These are phyloP conservation scores for Podaxis sp. DNA, from an alignment of 768 basidiomycete species.

Conservation along the genomic window DNA sequence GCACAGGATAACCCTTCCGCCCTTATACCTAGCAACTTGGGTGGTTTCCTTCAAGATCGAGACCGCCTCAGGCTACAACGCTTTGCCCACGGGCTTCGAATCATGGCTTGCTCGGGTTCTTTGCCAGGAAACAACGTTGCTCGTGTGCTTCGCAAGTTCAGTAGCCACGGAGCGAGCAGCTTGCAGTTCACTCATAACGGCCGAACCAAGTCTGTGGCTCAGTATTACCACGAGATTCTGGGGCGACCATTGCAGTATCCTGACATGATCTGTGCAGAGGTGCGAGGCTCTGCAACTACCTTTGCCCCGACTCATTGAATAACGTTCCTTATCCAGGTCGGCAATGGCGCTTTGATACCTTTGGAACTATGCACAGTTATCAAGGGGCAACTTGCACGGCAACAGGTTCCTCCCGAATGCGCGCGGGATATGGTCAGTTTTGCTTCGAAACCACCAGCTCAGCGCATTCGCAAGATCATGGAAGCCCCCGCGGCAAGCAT, in stretches of 20 bases:
- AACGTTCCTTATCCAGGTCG: conserved; percentile 43
- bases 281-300: conserved; percentile 20
- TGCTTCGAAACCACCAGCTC: conserved; percentile 59
- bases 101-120: conserved; percentile 7
- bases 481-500: conserved; percentile 47
- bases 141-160: conserved; percentile 59
- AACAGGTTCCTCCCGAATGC: conserved; percentile 66
- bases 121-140: neutral
- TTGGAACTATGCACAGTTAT: conserved; percentile 66
- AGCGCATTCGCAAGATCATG: conserved; percentile 53
- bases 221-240: conserved; percentile 22
- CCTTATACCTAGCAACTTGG: conserved; percentile 25
- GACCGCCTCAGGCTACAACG: conserved; percentile 31
- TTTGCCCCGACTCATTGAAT: neutral
- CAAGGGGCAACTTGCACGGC: conserved; percentile 66
- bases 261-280: conserved; percentile 56
- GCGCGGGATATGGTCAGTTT: conserved; percentile 63
- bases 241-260: conserved; percentile 44
- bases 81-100: conserved; percentile 34
- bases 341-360: conserved; percentile 61
- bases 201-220: conserved; percentile 42
- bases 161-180: conserved; percentile 44
- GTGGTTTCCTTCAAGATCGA: conserved; percentile 54
- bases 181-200: conserved; percentile 52
- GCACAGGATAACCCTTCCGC: conserved; percentile 18